phyloP scores from a whole-genome alignment of 2,329 filamentous ascomycete species.

The Pseudocercospora crystallina region DNA sequence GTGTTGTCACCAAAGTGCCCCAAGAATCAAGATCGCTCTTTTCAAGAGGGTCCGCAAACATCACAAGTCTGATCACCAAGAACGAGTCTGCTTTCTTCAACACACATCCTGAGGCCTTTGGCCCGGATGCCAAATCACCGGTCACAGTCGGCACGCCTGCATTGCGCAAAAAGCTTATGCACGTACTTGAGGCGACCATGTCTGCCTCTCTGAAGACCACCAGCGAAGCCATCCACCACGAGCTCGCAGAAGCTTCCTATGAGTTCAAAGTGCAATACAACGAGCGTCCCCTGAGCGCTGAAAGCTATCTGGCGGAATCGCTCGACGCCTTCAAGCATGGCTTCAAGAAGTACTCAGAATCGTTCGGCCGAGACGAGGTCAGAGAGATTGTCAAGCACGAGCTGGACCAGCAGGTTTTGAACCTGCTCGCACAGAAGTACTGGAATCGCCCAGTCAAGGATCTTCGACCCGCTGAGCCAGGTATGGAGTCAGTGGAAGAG shows the following conservation, averaged over 20 bases:
- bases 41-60: conserved; percentile 75
- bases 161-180: conserved; percentile 93
- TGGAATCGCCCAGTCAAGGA: conserved; percentile 97
- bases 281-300: conserved; percentile 87
- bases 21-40: conserved; percentile 67
- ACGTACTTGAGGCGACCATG: conserved; percentile 96
- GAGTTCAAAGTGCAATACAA: conserved; percentile 99
- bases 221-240: conserved; percentile 87
- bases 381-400: conserved; percentile 86
- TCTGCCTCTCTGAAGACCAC: conserved; percentile 85
- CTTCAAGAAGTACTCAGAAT: conserved; percentile 89
- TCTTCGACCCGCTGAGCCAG: conserved; percentile 54
- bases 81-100: conserved; percentile 89
- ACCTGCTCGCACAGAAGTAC: conserved; percentile 87
- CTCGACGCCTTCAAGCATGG: conserved; percentile 96
- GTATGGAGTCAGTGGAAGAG: conserved; percentile 30
- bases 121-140: conserved; percentile 59
- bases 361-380: conserved; percentile 86
- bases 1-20: conserved; percentile 85
- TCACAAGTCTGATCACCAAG: conserved; percentile 76
- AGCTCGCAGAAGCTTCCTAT: conserved; percentile 94
- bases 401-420: conserved; percentile 90
- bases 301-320: conserved; percentile 94
- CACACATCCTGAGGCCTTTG: conserved; percentile 77
- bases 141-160: conserved; percentile 80